Percentiles rank a stretch among this genome's conserved stretches.
Conservation (phyloP, 2,329 filamentous ascomycete genomes). For the Paraconiothyrium sp. region DNA sequence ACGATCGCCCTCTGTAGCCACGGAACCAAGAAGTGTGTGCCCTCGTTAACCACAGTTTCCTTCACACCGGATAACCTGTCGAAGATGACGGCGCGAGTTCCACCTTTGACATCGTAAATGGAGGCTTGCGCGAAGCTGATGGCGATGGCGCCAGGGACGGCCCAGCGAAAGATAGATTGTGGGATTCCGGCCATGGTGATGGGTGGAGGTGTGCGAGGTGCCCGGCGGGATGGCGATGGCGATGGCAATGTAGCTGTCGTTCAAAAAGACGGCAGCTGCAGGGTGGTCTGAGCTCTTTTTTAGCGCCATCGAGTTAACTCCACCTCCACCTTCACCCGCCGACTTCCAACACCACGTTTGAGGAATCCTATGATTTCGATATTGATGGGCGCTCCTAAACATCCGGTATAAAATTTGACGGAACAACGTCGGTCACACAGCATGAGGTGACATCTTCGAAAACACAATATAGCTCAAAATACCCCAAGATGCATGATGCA, state of each 20-base stretch:
- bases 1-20: conserved; percentile 96
- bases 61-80: conserved; percentile 92
- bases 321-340: not conserved
- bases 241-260: conserved; percentile 16
- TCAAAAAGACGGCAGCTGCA: conserved; percentile 17
- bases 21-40: conserved; percentile 94
- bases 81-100: conserved; percentile 96
- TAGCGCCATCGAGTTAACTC: not conserved
- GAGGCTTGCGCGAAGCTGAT: conserved; percentile 76
- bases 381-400: too few species aligned
- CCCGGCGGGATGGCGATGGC: conserved; percentile 13
- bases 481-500: too few species aligned
- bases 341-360: too few species aligned
- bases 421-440: too few species aligned
- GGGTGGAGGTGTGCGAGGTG: conserved; percentile 10
- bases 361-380: too few species aligned
- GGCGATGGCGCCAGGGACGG: conserved; percentile 77
- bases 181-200: conserved; percentile 43
- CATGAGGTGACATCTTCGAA: too few species aligned
- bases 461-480: too few species aligned
- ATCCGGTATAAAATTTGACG: too few species aligned
- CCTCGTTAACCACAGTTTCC: conserved; percentile 91
- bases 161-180: conserved; percentile 58
- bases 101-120: conserved; percentile 97
- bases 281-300: not conserved